Evolutionary conservation across 345 rosid species (phyloP), one percentile per base, ranked within the genome.

Genomic region (Citrus medica): DNA sequence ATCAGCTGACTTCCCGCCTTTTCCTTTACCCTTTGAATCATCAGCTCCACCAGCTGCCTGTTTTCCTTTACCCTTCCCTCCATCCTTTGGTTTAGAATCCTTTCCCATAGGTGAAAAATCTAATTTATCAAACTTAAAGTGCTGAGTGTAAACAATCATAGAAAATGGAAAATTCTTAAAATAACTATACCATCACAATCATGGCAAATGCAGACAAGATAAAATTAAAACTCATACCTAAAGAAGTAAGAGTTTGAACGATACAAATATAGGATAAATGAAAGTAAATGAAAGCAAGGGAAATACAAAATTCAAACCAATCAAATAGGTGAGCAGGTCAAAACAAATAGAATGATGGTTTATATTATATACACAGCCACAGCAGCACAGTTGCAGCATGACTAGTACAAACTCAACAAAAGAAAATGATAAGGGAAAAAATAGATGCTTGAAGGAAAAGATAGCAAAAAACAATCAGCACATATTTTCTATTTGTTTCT

Each of bases 11-110:
- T 95, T 95, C 48, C 97, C 95, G 17, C 86, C 82, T 87, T 95
- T 95, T 53, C 99, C 99, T 88, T 95, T 95, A 22, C 99, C 99
- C 89, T 93, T 93, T 21, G 98, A 80, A 81, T 91, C 98, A 60
- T 92, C 98, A 75, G 92, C 84, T 25, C 91, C 92, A 80, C 88
- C 87, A 40, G 86, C 94, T 3, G 93, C 86, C 79, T 90, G 92
- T 87, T 95, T 95, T 72, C 92, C 98, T 71, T 95, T 95, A 55
- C 98, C 98, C 88, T 95, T 95, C 22, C 91, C 93, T 74, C 90
- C 89, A 24, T 84, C 82, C 83, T 90, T 92, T 30, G 87, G 35
- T 69, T 88, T 87, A 2, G 88, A 80, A 87, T 87, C 93, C 79
- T 93, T 93, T 65, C 94, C 98, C 98, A 91, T 90, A 78, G 70